phyloP scores from a whole-genome alignment of 1,284 basidiomycete species.

The Apiotrichum laibachii region DNA sequence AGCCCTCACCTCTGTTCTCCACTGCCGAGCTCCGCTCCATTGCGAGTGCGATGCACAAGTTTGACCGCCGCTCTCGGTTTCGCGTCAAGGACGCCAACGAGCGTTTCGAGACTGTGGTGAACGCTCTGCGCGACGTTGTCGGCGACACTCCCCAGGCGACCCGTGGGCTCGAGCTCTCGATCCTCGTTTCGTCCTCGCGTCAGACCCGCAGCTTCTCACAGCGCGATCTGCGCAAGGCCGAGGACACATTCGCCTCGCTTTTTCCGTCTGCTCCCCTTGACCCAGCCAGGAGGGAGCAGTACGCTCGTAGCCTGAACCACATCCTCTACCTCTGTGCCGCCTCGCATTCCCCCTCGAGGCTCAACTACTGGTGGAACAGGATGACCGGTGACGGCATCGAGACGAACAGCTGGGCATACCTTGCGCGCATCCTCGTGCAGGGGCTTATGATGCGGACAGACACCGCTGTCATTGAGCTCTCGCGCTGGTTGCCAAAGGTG shows the following conservation, averaged over 20 bases:
- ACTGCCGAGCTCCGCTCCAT: slow-evolving; percentile 27
- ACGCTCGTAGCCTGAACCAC: slow-evolving; percentile 31
- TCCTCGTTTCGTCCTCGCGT: slow-evolving; percentile 16
- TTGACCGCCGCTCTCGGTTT: slow-evolving; percentile 17
- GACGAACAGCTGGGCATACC: slow-evolving; percentile 25
- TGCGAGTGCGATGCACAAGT: slow-evolving; percentile 18
- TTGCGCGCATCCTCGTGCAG: slow-evolving; percentile 23
- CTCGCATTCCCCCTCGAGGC: slow-evolving; percentile 17
- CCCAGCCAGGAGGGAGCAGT: slow-evolving; percentile 12
- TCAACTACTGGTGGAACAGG: slow-evolving; percentile 31
- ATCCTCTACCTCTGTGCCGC: slow-evolving; percentile 37
- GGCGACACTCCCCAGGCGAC: slow-evolving; percentile 15
- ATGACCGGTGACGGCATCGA: slow-evolving; percentile 21
- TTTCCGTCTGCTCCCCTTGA: slow-evolving; percentile 18
- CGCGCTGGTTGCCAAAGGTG: slow-evolving; percentile 9
- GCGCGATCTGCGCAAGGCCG: slow-evolving; percentile 20
- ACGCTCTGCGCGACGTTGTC: slow-evolving; percentile 25
- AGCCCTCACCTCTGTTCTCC: slow-evolving; percentile 30
- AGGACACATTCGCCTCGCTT: slow-evolving; percentile 18
- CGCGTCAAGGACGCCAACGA: slow-evolving; percentile 12
- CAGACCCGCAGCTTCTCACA: slow-evolving; percentile 9
- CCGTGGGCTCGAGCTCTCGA: slow-evolving; percentile 20
- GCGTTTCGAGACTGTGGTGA: slow-evolving; percentile 24
- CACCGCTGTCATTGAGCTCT: slow-evolving; percentile 9
- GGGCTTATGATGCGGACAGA: slow-evolving; percentile 10